Base-by-base conservation (phyloP, 2,329 filamentous ascomycete species). In the Bipolaris gigantea region DNA sequence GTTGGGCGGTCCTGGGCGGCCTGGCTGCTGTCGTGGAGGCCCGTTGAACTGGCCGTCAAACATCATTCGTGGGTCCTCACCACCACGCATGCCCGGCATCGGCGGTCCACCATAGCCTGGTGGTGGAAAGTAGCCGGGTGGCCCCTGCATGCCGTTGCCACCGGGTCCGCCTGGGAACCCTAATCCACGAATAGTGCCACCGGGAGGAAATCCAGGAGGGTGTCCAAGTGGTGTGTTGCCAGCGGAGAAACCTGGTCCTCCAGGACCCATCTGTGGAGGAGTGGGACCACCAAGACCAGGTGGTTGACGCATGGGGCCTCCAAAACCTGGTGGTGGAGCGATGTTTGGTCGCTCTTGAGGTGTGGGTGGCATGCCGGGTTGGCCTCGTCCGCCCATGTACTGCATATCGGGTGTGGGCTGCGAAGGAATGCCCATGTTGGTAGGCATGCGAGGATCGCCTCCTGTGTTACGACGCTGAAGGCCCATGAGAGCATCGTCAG, bases 401-500 rank as follows among this genome's bases (percentile, higher is more conserved):
- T 63, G 66, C 59, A 73, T 67, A 7, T 75, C 73, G 13, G 69
- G 70, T 10, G 69, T 53, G 6, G 72, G 67, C 49, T 75, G 73
- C 19, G 73, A 75, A n/a, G 73, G 73, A 23, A 75, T 75, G 21
- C 73, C 73, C 73, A 75, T 75, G 50, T 75, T 75, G 23, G 69
- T 72, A 59, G 73, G 63, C 45, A 72, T 73, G 10, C 72, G 72
- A 30, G 72, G 66, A 34, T 71, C 64, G 23, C 70, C 70, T 18
- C 67, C 69, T 4, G 71, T 75, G 49, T 69, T 75, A 51, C 71
- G 73, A 39, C 73, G 73, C 61, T 73, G 71, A 11, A 74, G 63
- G 39, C 62, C 59, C 40, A 74, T 60, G 4, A 66, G 55, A 3
- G 71, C 61, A 48, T 75, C 71, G 5, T 75, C 73, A 35, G 66